Evolutionary conservation across 2,329 filamentous ascomycete genomes (phyloP), one percentile per base, ranked within the genome.

Genomic region (Pestalotiopsis fici): DNA sequence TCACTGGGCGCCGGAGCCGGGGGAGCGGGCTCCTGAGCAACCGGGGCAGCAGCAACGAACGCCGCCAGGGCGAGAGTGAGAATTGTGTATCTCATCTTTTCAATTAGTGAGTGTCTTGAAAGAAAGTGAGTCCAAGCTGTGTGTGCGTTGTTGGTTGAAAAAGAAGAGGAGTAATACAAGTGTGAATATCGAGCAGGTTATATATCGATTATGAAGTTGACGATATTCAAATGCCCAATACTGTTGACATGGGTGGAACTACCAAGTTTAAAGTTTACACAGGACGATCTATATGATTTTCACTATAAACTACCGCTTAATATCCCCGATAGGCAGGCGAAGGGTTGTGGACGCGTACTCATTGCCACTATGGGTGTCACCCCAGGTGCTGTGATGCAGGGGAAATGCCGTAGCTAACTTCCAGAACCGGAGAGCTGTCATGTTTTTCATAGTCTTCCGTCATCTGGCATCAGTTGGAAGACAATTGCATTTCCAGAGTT

Each of bases 21-120:
- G 37, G 62, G 39, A 28, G n/a, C 60, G 60, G 60, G 60, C 27
- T 27, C 63, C 63, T 65, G 63, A 15, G 63, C 63, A 15, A 65
- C 63, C 12, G 63, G 63, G n/a, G 54, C 63, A 27, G 63, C 50
- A 28, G 18, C 35, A 35, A 27, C 63, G 28, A 65, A 13, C 21
- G 63, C 63, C 54, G 63, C 63, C 21, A 65, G 63, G 54, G 63
- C 63, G 54, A 65, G 63, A 50, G 63, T 25, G 21, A 65, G 63
- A 59, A 65, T 54, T 18, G 63, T 21, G 63, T 59, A 37, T 31
- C 37, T 65, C 63, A 65, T 65, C 23, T 65, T 65, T 31, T 39
- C 27, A 31, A 47, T 55, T 18, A 65, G 63, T n/a, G 63, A 65
- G 21, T 39, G 50, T 65, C 9, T 65, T 23, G 18, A 64, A 64